Conservation (phyloP, 768 basidiomycete genomes). For the Suillus subalutaceus region DNA sequence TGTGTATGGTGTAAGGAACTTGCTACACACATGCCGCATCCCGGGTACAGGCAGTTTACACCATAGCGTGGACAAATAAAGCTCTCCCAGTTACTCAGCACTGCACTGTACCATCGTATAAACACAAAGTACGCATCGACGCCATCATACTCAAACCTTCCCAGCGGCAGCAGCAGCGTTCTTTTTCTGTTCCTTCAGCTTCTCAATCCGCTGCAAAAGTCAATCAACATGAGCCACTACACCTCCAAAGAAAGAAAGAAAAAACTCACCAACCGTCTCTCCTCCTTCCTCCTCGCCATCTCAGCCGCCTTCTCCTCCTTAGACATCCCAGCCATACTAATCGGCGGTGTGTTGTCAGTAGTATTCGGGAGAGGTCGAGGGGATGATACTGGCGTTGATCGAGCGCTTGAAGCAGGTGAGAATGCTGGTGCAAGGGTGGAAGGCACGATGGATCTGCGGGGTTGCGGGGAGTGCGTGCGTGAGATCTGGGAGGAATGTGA, state of each 20-base stretch:
- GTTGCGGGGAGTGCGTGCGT: slow-evolving; percentile 27
- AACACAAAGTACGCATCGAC: background rate
- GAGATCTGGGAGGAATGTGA: slow-evolving; percentile 19
- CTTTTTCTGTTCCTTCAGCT: slow-evolving; percentile 82
- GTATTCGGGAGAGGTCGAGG: slow-evolving; percentile 13
- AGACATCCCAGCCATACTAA: slow-evolving; percentile 52
- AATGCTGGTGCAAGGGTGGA: slow-evolving; percentile 8
- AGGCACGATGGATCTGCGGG: slow-evolving; percentile 8
- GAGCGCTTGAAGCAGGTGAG: slow-evolving; percentile 23
- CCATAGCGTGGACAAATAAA: background rate
- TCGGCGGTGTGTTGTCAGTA: slow-evolving; percentile 19
- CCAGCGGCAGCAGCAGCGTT: slow-evolving; percentile 29
- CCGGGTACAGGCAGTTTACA: background rate
- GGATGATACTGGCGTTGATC: slow-evolving; percentile 31
- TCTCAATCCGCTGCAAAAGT: slow-evolving; percentile 64
- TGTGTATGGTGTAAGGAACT: background rate
- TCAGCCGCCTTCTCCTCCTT: slow-evolving; percentile 96
- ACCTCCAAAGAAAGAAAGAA: background rate
- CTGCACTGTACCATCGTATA: background rate
- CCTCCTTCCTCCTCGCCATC: slow-evolving; percentile 89
- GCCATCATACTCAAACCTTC: slow-evolving; percentile 5
- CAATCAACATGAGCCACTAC: slow-evolving; percentile 2
- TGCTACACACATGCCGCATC: too few species aligned
- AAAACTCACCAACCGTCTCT: slow-evolving; percentile 76
- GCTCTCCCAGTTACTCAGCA: background rate